These are phyloP conservation scores for Salvia splendens DNA, from an alignment of 257 asterid species.

Conservation along the genomic window DNA sequence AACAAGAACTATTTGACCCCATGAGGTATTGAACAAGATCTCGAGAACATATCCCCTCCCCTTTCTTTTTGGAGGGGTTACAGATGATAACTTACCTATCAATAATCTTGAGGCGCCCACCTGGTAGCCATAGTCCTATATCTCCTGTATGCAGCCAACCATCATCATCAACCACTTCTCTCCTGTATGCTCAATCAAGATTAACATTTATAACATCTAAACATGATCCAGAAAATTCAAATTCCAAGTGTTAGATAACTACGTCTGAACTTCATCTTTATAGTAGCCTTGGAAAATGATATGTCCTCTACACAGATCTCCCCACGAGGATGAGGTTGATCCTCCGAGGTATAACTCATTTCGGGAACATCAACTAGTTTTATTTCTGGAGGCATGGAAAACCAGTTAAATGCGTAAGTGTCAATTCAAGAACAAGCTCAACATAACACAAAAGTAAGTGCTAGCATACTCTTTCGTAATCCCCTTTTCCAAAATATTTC, in stretches of 20 bases:
- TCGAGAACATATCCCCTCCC: neutral
- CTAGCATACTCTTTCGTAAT: neutral
- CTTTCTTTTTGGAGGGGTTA: neutral
- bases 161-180: slow-evolving; percentile 79
- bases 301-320: slow-evolving; percentile 99
- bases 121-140: slow-evolving; percentile 95
- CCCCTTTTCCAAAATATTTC: slow-evolving; percentile 9
- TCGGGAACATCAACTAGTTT: slow-evolving; percentile 97
- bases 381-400: slow-evolving; percentile 52
- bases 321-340: slow-evolving; percentile 95
- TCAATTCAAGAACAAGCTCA: neutral
- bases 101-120: slow-evolving; percentile 90
- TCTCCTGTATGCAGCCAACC: slow-evolving; percentile 98
- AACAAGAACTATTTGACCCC: slow-evolving; percentile 10
- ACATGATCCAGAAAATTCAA: slow-evolving; percentile 9
- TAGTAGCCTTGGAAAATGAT: slow-evolving; percentile 80
- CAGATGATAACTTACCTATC: slow-evolving; percentile 61
- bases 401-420: slow-evolving; percentile 6
- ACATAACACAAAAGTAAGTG: slow-evolving; percentile 2
- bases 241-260: slow-evolving; percentile 29
- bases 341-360: slow-evolving; percentile 92
- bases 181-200: slow-evolving; percentile 51
- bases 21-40: slow-evolving; percentile 11
- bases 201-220: slow-evolving; percentile 29
- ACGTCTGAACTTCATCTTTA: slow-evolving; percentile 92